Evolutionary conservation across 2,329 filamentous ascomycete species (phyloP), one percentile per base, ranked within the genome.

Genomic region (Capronia epimyces): DNA sequence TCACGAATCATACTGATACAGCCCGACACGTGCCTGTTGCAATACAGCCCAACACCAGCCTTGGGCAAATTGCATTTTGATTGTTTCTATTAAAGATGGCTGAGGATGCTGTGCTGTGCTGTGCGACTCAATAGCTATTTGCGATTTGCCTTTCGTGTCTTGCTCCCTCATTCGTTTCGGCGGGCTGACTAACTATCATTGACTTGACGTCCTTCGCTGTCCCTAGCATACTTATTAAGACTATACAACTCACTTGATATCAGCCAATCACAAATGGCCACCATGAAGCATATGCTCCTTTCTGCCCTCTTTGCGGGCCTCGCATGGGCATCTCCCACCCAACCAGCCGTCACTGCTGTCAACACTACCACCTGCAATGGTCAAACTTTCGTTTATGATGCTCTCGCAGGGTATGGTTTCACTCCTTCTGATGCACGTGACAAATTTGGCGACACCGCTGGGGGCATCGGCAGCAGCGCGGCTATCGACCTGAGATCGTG

Each of bases 401-500:
- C 77, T 50, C 76, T 89, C 8, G 82, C 80, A 3, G 84, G 84
- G 8, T 87, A 82, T 62, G 84, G 84, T 3, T 76, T 73, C 49
- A 67, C 87, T 2, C 67, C 77, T 0, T 73, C 73, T 25, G 74
- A 82, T 60, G 75, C 76, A 2, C 70, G 75, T 25, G 85, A 88
- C 67, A 82, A 83, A 63, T 83, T 77, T 58, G 82, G 82, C 24
- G 84, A 88, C 63, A 87, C 83, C 0, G 70, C 87, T 24, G 82
- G 81, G 31, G 81, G 82, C 1, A 72, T 85, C 45, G 85, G 85
- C 7, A 84, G 79, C 50, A 75, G 81, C 10, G 78, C 84, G 59
- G 78, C 81, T n/a, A 67, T 88, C 24, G 79, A 84, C 49, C 70
- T 71, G 52, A 69, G 66, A 27, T 75, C 76, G 7, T 88, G 83